These are phyloP conservation scores for Chlamydomonas incerta DNA, from an alignment of 139 green algal species.

Conservation along the genomic window DNA sequence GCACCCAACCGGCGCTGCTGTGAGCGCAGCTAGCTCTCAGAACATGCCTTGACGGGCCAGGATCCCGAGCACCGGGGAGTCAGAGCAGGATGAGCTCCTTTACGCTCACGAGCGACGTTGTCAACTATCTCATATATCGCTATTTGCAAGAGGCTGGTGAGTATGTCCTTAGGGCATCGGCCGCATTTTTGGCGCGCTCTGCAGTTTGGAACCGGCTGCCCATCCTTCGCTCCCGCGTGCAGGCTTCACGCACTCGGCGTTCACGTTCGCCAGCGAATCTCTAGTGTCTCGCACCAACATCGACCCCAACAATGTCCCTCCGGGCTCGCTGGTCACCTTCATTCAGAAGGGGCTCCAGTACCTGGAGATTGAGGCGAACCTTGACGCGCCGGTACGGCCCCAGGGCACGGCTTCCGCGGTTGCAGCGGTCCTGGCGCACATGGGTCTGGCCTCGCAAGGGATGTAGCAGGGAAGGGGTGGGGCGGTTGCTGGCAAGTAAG, in stretches of 20 bases:
- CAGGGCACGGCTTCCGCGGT: too few relatives aligned
- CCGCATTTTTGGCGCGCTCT: neutral
- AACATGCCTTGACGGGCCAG: too few relatives aligned
- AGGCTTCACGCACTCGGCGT: constrained; percentile 96
- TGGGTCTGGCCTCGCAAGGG: too few relatives aligned
- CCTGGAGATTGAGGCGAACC: constrained; percentile 96
- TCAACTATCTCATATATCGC: constrained; percentile 96
- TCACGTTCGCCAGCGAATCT: constrained; percentile 93
- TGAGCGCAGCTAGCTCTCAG: too few relatives aligned
- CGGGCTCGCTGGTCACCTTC: constrained; percentile 92
- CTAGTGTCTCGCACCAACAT: constrained; percentile 72
- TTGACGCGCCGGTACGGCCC: constrained; percentile 64
- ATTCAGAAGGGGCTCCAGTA: constrained; percentile 98
- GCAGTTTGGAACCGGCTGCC: neutral
- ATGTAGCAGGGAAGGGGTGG: too few relatives aligned
- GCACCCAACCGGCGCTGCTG: too few relatives aligned
- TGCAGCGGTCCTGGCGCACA: too few relatives aligned
- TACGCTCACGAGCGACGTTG: constrained; percentile 74
- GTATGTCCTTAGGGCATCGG: neutral
- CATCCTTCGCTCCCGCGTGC: constrained; percentile 12
- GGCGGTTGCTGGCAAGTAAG: too few relatives aligned
- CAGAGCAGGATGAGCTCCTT: constrained; percentile 15
- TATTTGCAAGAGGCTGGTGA: constrained; percentile 95
- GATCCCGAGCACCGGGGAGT: too few relatives aligned
- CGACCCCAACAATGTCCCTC: constrained; percentile 88